Percentiles rank a stretch among this genome's conserved stretches.
These are phyloP conservation scores for Aspergillus sparsus DNA, from an alignment of 495 filamentous ascomycete genomes.

Conservation along the genomic window DNA sequence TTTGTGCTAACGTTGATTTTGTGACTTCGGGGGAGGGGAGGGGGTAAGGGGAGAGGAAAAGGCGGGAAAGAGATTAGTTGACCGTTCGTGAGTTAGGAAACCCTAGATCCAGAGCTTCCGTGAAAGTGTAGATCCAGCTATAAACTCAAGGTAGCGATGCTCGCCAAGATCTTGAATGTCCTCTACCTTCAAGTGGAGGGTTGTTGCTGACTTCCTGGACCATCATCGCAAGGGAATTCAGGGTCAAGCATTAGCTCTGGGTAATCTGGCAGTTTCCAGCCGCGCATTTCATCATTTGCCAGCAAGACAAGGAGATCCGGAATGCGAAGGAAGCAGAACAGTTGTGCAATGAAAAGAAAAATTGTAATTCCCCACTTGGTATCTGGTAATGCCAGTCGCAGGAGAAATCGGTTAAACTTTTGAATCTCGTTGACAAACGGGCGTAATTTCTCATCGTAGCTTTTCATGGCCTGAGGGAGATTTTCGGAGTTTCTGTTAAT, in stretches of 20 bases:
- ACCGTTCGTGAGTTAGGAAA: no score
- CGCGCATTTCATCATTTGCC: constrained; percentile 23
- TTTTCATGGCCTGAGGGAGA: constrained; percentile 26
- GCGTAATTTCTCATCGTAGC: constrained; percentile 31
- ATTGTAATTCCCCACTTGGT: constrained; percentile 29
- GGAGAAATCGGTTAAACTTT: constrained; percentile 16
- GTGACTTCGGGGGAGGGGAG: no score
- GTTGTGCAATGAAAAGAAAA: constrained; percentile 25
- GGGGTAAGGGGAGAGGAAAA: no score
- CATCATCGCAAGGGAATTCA: no score
- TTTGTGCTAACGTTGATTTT: no score
- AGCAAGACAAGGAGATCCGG: constrained; percentile 26
- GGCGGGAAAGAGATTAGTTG: no score
- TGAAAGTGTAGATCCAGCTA: no score
- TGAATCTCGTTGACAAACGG: constrained; percentile 37
- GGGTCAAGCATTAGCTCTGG: neutral
- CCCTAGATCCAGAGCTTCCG: no score
- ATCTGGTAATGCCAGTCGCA: constrained; percentile 24
- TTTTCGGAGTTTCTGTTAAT: constrained; percentile 32
- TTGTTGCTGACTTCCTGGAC: no score
- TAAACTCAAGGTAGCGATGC: no score
- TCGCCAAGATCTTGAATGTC: no score
- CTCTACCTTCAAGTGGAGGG: no score
- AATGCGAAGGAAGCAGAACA: constrained; percentile 27
- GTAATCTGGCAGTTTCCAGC: constrained; percentile 35